These are phyloP conservation scores for Globisporangium middletonii DNA, from an alignment of 352 stramenopile genomes.

Conservation along the genomic window DNA sequence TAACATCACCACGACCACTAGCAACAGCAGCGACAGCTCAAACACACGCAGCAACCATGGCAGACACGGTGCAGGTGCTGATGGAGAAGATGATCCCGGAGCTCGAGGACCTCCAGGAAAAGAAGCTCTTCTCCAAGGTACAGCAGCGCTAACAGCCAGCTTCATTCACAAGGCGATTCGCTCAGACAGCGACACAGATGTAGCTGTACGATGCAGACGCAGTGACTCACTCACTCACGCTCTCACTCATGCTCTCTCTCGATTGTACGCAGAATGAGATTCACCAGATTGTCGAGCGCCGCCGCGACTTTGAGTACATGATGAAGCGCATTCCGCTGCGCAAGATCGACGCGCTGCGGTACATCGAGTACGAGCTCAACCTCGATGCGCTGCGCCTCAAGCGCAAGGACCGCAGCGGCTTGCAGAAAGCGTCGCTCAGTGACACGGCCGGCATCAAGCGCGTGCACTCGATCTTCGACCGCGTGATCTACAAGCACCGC, in stretches of 20 bases:
- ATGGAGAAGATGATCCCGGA: slow-evolving; percentile 94
- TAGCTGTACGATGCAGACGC: background rate
- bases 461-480: slow-evolving; percentile 85
- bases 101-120: slow-evolving; percentile 89
- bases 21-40: background rate
- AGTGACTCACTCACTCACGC: background rate
- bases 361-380: slow-evolving; percentile 93
- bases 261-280: slow-evolving; percentile 62
- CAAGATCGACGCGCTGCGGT: slow-evolving; percentile 90
- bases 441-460: slow-evolving; percentile 66
- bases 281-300: slow-evolving; percentile 85
- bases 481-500: slow-evolving; percentile 82
- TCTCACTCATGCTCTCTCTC: no score
- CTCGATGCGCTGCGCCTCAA: slow-evolving; percentile 83
- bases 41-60: slow-evolving; percentile 51
- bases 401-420: slow-evolving; percentile 67
- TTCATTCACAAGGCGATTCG: no score
- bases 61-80: slow-evolving; percentile 89
- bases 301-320: slow-evolving; percentile 91
- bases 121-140: slow-evolving; percentile 72
- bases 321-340: slow-evolving; percentile 84
- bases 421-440: slow-evolving; percentile 66
- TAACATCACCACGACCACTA: background rate
- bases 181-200: slow-evolving; percentile 2
- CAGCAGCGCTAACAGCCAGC: no score